Base-by-base conservation (phyloP, 345 rosid species). In the Syzygium aqueum region DNA sequence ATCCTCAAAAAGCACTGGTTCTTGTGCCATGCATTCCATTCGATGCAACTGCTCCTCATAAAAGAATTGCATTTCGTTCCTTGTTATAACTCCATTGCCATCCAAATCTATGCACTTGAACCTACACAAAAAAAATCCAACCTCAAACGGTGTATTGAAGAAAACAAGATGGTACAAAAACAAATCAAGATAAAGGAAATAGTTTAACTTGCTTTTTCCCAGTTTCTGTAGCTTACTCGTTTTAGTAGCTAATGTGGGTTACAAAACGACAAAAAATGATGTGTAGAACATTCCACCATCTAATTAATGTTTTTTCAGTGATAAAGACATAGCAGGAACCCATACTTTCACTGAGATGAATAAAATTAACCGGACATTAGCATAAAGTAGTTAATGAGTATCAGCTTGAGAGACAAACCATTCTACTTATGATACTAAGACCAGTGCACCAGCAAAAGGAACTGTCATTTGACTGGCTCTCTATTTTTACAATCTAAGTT, bases 1-100 rank as follows among this genome's bases (percentile, higher is more conserved):
- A 91, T 97, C 99, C 92, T 97, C 99, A 92, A 96, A 96, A 53
- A 97, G 92, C 57, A 97, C 99, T 21, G 98, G 98, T 88, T 97
- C 99, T 89, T 97, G 99, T 5, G 97, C 98, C 99, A 97, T 94
- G 92, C 99, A 97, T 88, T 97, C 99, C 99, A 97, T 97, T 87
- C 99, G 96, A 92, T 97, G 99, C 89, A 97, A 90, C 88, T 97
- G 98, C 91, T 97, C 99, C 89, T 97, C 99, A 85, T 97, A 97
- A 90, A 95, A 96, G 93, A 94, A 96, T 86, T 96, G 98, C 91
- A 96, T 92, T 89, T 96, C 98, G 82, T 95, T 96, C 84, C 96
- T 92, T 4, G 98, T 96, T 87, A 97, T 85, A 89, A 96, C 88
- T 89, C 98, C 98, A 90, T 97, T 97, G 57, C 95, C 97, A 92